A percentile compares a stretch with the other conserved stretches of the same genome.
Conservation (phyloP, 257 asterid genomes). For the Solanum lycopersicoides region DNA sequence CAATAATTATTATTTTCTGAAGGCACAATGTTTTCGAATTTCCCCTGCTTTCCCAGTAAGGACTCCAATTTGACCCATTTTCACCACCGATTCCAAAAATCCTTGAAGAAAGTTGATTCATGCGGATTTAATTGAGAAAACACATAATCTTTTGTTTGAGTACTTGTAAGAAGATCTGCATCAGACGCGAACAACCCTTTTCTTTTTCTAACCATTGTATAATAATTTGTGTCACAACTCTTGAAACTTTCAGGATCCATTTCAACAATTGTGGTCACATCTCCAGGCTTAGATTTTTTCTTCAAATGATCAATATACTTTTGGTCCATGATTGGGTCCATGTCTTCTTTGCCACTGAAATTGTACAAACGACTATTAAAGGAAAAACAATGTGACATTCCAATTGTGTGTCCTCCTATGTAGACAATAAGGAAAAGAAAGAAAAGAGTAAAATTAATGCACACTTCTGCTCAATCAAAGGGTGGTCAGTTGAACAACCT, state of each 20-base stretch:
- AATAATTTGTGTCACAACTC: constrained; percentile 18
- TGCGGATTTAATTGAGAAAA: neutral
- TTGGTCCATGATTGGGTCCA: constrained; percentile 32
- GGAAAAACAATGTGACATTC: constrained; percentile 40
- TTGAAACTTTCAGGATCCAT: constrained; percentile 32
- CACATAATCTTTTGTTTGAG: neutral
- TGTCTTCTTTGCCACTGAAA: constrained; percentile 39
- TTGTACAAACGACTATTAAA: constrained; percentile 34
- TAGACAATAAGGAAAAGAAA: neutral
- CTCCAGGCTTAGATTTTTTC: neutral
- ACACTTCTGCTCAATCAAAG: too few species aligned
- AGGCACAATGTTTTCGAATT: too few species aligned
- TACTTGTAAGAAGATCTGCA: constrained; percentile 32
- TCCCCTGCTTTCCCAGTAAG: too few species aligned
- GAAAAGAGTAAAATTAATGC: neutral
- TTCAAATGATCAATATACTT: constrained; percentile 1
- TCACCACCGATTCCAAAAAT: too few species aligned
- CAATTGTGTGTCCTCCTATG: constrained; percentile 53
- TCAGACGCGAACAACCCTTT: constrained; percentile 38
- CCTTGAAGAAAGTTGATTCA: neutral
- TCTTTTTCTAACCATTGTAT: neutral
- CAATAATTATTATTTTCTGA: neutral
- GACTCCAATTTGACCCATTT: too few species aligned
- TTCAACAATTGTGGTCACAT: constrained; percentile 14
- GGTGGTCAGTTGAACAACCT: too few species aligned